phyloP scores from a whole-genome alignment of 163 green algal species.

The Volvox carteri region DNA sequence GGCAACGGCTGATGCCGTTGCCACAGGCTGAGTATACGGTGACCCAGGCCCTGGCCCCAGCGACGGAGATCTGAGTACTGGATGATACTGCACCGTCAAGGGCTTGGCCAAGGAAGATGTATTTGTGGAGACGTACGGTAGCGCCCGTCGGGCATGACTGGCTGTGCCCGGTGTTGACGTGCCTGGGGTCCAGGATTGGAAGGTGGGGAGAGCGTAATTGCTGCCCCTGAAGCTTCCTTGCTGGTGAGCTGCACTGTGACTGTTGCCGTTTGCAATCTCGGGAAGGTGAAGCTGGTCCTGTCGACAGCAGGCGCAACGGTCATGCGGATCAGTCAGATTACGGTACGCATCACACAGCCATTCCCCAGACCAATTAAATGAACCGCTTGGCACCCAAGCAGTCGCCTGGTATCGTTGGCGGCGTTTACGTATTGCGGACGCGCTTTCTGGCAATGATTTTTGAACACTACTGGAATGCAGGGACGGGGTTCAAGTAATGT shows the following conservation, averaged over 20 bases:
- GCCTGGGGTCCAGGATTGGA: constrained; percentile 1
- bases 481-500: too few species aligned
- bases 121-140: constrained; percentile 42
- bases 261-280: constrained; percentile 5
- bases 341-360: too few species aligned
- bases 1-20: not conserved
- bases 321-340: too few species aligned
- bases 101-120: constrained; percentile 33
- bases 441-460: too few species aligned
- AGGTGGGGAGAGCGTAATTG: constrained; percentile 12
- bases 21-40: not conserved
- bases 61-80: constrained; percentile 44
- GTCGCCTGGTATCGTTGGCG: too few species aligned
- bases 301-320: too few species aligned
- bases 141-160: not conserved
- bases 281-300: constrained; percentile 37
- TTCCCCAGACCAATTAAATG: too few species aligned
- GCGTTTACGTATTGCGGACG: too few species aligned
- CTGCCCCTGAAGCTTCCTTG: not conserved
- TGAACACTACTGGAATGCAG: too few species aligned
- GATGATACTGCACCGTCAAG: constrained; percentile 49
- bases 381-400: too few species aligned
- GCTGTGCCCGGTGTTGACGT: not conserved
- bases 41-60: not conserved
- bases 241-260: not conserved